Evolutionary conservation across 2,329 filamentous ascomycete genomes (phyloP).

Genomic region (Curvularia spicifera): DNA sequence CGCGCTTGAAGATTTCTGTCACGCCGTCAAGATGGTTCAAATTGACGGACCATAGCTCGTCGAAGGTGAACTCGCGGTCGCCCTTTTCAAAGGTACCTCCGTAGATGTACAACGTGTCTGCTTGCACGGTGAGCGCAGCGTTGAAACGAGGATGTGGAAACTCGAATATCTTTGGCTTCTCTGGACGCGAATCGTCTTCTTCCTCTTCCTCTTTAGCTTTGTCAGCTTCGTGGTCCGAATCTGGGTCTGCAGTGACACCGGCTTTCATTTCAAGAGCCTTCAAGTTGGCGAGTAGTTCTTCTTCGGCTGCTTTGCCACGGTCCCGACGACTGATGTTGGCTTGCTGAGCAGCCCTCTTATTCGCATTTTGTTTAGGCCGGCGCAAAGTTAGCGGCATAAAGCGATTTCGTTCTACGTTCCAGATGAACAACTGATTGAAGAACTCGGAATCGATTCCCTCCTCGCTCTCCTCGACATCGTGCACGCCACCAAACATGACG

Average conservation of each 20-base stretch:
- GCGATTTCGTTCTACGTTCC: constrained; percentile 93
- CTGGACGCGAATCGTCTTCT: constrained; percentile 60
- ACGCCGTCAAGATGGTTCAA: constrained; percentile 95
- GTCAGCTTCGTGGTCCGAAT: constrained; percentile 37
- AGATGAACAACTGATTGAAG: constrained; percentile 89
- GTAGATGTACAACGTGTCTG: constrained; percentile 91
- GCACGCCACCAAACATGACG: constrained; percentile 91
- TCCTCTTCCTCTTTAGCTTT: constrained; percentile 47
- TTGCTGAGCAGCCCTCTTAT: constrained; percentile 59
- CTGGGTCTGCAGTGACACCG: constrained; percentile 59
- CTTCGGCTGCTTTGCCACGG: constrained; percentile 88
- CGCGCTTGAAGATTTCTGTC: constrained; percentile 85
- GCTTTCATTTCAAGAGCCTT: constrained; percentile 81
- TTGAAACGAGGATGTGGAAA: constrained; percentile 93
- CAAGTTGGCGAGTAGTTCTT: constrained; percentile 85
- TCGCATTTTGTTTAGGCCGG: constrained; percentile 72
- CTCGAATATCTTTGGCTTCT: constrained; percentile 71
- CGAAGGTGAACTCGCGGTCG: constrained; percentile 93
- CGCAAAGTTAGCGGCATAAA: constrained; percentile 86
- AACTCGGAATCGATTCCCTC: constrained; percentile 98
- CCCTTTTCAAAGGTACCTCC: constrained; percentile 95
- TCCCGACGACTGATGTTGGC: constrained; percentile 58
- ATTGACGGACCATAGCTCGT: constrained; percentile 91
- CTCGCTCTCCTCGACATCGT: constrained; percentile 88
- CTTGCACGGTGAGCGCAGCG: constrained; percentile 85